phyloP scores from a whole-genome alignment of 2,329 filamentous ascomycete genomes.

The Monilinia polystroma region DNA sequence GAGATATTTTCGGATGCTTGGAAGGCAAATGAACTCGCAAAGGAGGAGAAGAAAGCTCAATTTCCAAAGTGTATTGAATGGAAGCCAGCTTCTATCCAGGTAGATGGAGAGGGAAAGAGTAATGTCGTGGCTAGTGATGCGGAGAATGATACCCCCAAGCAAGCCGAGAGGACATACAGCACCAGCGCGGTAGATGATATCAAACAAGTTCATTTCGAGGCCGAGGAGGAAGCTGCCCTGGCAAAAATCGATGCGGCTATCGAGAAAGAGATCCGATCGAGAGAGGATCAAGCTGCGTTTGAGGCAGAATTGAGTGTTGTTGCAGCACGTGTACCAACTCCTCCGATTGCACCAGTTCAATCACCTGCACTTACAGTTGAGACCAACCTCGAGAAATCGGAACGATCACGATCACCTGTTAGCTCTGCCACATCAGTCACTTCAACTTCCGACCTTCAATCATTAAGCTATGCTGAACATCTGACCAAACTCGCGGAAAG shows the following conservation, averaged over 20 bases:
- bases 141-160: constrained; percentile 24
- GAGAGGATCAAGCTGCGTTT: constrained; percentile 46
- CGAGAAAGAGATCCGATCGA: constrained; percentile 65
- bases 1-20: constrained; percentile 91
- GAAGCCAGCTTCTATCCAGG: constrained; percentile 56
- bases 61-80: constrained; percentile 87
- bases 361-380: constrained; percentile 35
- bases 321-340: constrained; percentile 37
- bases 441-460: constrained; percentile 58
- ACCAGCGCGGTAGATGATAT: constrained; percentile 38
- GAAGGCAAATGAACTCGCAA: constrained; percentile 71
- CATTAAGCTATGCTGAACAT: constrained; percentile 72
- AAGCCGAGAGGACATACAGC: constrained; percentile 36
- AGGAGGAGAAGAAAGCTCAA: constrained; percentile 90
- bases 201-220: constrained; percentile 40
- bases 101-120: constrained; percentile 31
- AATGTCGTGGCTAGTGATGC: constrained; percentile 25
- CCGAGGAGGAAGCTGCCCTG: constrained; percentile 58
- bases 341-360: constrained; percentile 32
- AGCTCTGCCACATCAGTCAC: constrained; percentile 56
- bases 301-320: constrained; percentile 39
- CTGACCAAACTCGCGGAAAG: constrained; percentile 71
- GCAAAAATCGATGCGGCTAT: constrained; percentile 85
- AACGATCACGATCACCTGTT: constrained; percentile 44
- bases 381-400: constrained; percentile 44